Percentiles rank a stretch among this genome's conserved stretches.
These are phyloP conservation scores for Fusarium buharicum DNA, from an alignment of 2,329 filamentous ascomycete genomes.

Conservation along the genomic window DNA sequence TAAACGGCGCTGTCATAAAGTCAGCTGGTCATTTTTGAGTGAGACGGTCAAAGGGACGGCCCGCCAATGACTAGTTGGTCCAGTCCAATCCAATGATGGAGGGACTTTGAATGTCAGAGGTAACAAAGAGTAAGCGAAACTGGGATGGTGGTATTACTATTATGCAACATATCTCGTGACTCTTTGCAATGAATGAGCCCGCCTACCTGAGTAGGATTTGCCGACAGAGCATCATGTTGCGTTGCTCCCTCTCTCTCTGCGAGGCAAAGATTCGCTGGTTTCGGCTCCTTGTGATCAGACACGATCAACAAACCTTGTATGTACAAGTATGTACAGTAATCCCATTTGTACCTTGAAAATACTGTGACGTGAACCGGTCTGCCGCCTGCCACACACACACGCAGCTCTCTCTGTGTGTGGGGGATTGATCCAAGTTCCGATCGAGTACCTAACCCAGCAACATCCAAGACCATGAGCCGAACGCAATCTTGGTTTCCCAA, in stretches of 20 bases:
- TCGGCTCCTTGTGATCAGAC: conserved; percentile 21
- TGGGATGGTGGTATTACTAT: not conserved
- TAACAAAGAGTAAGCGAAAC: conserved; percentile 14
- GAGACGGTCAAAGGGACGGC: conserved; percentile 44
- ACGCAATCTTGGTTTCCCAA: conserved; percentile 43
- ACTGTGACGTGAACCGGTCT: conserved; percentile 16
- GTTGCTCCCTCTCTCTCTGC: not conserved
- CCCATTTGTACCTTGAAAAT: no score
- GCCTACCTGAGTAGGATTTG: conserved; percentile 11
- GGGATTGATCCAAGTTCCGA: conserved; percentile 31
- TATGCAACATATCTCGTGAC: conserved; percentile 10
- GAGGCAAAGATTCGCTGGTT: conserved; percentile 4
- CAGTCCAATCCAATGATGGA: conserved; percentile 26
- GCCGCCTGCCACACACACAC: conserved; percentile 12
- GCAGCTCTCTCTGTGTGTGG: conserved; percentile 13
- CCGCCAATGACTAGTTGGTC: conserved; percentile 37
- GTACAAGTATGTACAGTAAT: not conserved
- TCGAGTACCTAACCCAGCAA: conserved; percentile 34
- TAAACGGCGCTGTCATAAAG: conserved; percentile 12
- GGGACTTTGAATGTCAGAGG: conserved; percentile 5
- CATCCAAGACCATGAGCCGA: conserved; percentile 35
- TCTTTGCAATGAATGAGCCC: conserved; percentile 1
- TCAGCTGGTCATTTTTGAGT: conserved; percentile 34
- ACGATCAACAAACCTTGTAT: not conserved
- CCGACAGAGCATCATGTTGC: conserved; percentile 1